Evolutionary conservation across 768 basidiomycete species (phyloP).

Genomic region (Gloeophyllum trabeum): DNA sequence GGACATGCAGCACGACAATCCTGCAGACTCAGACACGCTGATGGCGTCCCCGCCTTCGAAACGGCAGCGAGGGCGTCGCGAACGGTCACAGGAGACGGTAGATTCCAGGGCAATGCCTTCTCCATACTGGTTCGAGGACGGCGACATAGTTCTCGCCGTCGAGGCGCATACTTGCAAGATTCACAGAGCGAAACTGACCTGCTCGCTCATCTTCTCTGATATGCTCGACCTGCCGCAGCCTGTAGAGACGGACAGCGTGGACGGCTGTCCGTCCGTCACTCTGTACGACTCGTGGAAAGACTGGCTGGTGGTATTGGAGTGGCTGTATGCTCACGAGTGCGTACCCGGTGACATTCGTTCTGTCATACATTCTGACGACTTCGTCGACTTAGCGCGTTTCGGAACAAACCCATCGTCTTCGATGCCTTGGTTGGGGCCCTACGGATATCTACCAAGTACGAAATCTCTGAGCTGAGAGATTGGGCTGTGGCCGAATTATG

Average conservation of each 20-base stretch:
- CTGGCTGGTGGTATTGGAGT: slow-evolving; percentile 18
- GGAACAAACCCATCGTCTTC: slow-evolving; percentile 12
- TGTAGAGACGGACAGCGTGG: slow-evolving; percentile 15
- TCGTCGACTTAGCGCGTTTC: slow-evolving; percentile 14
- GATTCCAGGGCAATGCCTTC: no score
- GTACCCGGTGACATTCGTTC: slow-evolving; percentile 3
- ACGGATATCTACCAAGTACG: slow-evolving; percentile 25
- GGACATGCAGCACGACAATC: no score
- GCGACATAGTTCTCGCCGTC: slow-evolving; percentile 23
- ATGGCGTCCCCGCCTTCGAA: no score
- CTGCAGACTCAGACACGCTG: no score
- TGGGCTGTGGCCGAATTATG: slow-evolving; percentile 15
- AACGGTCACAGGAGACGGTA: no score
- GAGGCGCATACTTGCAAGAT: slow-evolving; percentile 9
- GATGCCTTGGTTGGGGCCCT: slow-evolving; percentile 17
- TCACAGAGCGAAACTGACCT: slow-evolving; percentile 11
- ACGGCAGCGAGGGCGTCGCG: no score
- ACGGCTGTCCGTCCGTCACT: slow-evolving; percentile 19
- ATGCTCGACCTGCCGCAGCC: slow-evolving; percentile 26
- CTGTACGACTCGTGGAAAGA: slow-evolving; percentile 17
- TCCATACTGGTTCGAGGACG: slow-evolving; percentile 21
- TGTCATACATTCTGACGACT: neutral
- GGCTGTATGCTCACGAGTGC: slow-evolving; percentile 23
- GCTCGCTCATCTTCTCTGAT: slow-evolving; percentile 19
- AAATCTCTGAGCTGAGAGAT: slow-evolving; percentile 16